These are phyloP conservation scores for Lycium barbarum DNA, from an alignment of 257 asterid species.

Conservation along the genomic window DNA sequence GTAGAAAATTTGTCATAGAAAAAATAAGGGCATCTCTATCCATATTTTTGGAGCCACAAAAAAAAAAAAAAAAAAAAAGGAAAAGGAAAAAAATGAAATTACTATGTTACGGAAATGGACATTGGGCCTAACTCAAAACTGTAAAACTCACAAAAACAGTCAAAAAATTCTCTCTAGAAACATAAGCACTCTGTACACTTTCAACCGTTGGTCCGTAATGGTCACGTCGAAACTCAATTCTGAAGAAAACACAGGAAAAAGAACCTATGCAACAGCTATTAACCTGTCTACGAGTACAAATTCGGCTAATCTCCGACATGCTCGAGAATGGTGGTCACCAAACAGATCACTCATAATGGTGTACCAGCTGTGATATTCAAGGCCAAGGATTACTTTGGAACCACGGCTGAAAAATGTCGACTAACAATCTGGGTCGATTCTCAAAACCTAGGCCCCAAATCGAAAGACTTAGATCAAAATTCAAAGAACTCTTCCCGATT, in stretches of 20 bases:
- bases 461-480: neutral
- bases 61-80: neutral
- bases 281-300: neutral
- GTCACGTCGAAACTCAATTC: neutral
- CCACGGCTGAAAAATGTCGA: neutral
- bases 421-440: neutral
- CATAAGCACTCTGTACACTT: neutral
- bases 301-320: neutral
- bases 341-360: neutral
- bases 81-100: neutral
- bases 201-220: neutral
- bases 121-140: neutral
- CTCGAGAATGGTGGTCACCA: neutral
- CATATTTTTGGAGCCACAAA: constrained; percentile 1
- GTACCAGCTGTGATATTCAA: neutral
- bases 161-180: neutral
- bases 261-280: constrained; percentile 3
- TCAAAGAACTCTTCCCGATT: constrained; percentile 3
- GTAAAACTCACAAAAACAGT: neutral
- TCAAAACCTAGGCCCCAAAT: neutral
- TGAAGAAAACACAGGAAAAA: neutral
- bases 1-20: neutral
- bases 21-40: neutral
- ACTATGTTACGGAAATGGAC: neutral
- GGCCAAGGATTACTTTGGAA: neutral